Base-by-base conservation (phyloP, 768 basidiomycete species). In the Trametes gibbosa region DNA sequence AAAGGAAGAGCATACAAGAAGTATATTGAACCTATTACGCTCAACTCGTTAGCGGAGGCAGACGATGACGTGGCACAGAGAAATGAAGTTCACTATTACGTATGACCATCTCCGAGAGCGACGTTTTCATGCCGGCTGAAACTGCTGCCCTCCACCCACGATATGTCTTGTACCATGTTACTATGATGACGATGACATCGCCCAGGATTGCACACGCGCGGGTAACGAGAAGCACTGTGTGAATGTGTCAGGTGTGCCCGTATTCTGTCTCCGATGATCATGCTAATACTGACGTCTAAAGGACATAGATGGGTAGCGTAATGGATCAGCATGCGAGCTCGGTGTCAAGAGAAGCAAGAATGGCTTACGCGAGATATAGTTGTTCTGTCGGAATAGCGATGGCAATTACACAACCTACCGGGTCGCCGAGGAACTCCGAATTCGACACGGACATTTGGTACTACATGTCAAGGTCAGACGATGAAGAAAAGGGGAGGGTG, bases 151-250 rank as follows among this genome's bases (percentile, higher is more conserved):
- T 21, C 56, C 48, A 50, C 5, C 9, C 16, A 4, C 34, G 14
- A 41, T 34, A 50, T 1, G 56, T 51, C 24, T 13, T 43, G 32
- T 35, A 14, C 56, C 56, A 58, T n/a, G 49, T 50, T 2, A 58
- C 41, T 8, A 17, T 14, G 7, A 58, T 13, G 13, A 58, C 56
- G 34, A 50, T 42, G 2, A n/a, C 17, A 9, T 58, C 56, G 5
- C 49, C 23, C 25, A 50, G 1, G 14, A 58, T 50, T 0, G 41
- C 41, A 9, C 32, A 51, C 12, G 16, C 14, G 3, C 49, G 47
- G 1, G 49, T 45, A 3, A 45, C 3, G 40, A 50, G 16, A 17
- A 43, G 21, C 21, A 51, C 49, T 58, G 25, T 13, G 17, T 19
- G 16, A 19, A 3, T 24, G 25, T 3, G 39, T 49, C 6, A 49